Base-by-base conservation (phyloP, 768 basidiomycete genomes). In the Mycena crocata region DNA sequence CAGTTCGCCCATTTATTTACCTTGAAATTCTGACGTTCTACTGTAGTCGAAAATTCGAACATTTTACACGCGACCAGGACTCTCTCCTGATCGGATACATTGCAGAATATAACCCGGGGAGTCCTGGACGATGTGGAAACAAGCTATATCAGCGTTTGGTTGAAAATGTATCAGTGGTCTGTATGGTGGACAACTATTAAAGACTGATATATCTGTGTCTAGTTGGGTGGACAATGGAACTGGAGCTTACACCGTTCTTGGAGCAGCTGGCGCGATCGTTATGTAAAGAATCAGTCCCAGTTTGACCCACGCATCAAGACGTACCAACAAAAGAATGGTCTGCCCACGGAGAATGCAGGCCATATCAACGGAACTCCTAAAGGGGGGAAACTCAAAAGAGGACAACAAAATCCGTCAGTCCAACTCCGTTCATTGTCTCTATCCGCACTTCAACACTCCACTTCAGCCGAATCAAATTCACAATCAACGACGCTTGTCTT, bases 241-340 rank as follows among this genome's bases (percentile, higher is more conserved):
- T 91, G 88, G 87, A 75, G 83, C 23, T 66, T 51, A 19, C 76
- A 73, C 8, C 90, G 90, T 73, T 3, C 88, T 3, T 87, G 82
- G 86, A 80, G 81, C 23, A 88, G 88, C 5, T 91, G 90, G 90
- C 84, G 88, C 26, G 83, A 87, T 49, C 81, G 84, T n/a, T 91
- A 91, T 68, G 78, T 73, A 64, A 86, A 80, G 66, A 80, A 90
- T 52, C 54, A 79, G 40, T 69, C 35, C 0, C 26, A 68, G 0
- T 89, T 87, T 56, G 82, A 90, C 64, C 28, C 13, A 2, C 55
- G 49, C n/a, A 89, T 90, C 40, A 67, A 54, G 39, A 71, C 44
- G 12, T 84, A 84, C 62, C 83, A 83, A 58, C 58, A 66, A 62
- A 80, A 79, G 57, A 71, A 83, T 8, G 63, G 51, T 13, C 26